Evolutionary conservation across 1,139 yeast species (phyloP), one percentile per base, ranked within the genome.

Genomic region (Kodamaea sp.): DNA sequence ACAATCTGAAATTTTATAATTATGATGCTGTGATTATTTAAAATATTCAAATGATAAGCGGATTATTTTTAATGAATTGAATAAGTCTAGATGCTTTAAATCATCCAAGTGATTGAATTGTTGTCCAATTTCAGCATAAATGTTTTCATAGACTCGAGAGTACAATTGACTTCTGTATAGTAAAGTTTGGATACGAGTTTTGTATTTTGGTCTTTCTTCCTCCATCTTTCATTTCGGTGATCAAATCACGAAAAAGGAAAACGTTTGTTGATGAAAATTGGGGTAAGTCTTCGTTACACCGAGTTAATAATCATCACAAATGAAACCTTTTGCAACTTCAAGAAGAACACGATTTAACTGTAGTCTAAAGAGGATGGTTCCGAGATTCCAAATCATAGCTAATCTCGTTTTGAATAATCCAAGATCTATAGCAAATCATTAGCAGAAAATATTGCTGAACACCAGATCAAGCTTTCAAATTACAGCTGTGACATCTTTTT

Each of bases 11-110:
- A 55, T 53, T 12, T 63, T 58, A 38, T 64, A 63, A 37, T 62
- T 67, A 24, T 66, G 49, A 48, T 55, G 56, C 27, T 65, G 63
- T 0, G 65, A 63, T 2, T 71, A 61, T 39, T 63, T 65, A 48
- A 50, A 55, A 38, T 58, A 43, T 31, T 46, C 44, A 45, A 60
- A 62, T 22, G 54, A 47, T 8, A 45, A 41, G 28, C 70, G 41
- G 35, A 50, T 52, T 9, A 48, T 43, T 22, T 50, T 54, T 3
- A 53, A 26, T 0, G 63, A 60, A 37, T 48, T 49, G 41, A 64
- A 65, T 6, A 37, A 26, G 23, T 42, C 45, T 3, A 38, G 22
- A 5, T 24, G 10, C 26, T 46, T 47, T 4, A 57, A 34, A 2
- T 42, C 41, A 9, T 52, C 43, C 10, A 62, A 3, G 33, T 12